These are phyloP conservation scores for Cyberlindnera lachancei DNA, from an alignment of 805 yeast genomes.

Conservation along the genomic window DNA sequence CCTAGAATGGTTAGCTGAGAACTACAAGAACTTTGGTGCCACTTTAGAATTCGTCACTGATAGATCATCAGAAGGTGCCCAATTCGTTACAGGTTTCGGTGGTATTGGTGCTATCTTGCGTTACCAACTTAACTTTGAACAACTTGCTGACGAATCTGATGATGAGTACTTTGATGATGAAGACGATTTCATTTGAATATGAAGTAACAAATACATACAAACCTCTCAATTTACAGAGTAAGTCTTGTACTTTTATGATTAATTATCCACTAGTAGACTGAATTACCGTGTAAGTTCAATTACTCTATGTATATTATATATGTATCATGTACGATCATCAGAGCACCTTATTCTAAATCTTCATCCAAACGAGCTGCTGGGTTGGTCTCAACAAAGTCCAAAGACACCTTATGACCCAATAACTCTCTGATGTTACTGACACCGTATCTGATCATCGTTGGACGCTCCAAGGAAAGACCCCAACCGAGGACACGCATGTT, in stretches of 20 bases:
- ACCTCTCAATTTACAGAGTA: too few relatives aligned
- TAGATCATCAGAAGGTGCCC: conserved; percentile 97
- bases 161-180: conserved; percentile 74
- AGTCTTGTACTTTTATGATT: too few relatives aligned
- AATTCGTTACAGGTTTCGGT: conserved; percentile 96
- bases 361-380: conserved; percentile 97
- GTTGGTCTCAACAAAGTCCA: conserved; percentile 90
- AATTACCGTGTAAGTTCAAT: too few relatives aligned
- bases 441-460: conserved; percentile 97
- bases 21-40: conserved; percentile 92
- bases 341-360: conserved; percentile 26
- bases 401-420: conserved; percentile 92
- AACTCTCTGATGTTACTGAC: conserved; percentile 94
- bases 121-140: conserved; percentile 95
- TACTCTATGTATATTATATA: too few relatives aligned
- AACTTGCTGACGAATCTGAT: conserved; percentile 86
- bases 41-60: conserved; percentile 94
- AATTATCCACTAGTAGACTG: too few relatives aligned
- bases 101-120: conserved; percentile 96
- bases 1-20: conserved; percentile 97
- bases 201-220: too few relatives aligned
- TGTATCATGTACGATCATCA: too few relatives aligned
- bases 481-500: conserved; percentile 92
- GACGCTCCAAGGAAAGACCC: conserved; percentile 96
- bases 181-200: conserved; percentile 22